Base-by-base conservation (phyloP, 108 stramenopile species). In the Nitzschia inconspicua region DNA sequence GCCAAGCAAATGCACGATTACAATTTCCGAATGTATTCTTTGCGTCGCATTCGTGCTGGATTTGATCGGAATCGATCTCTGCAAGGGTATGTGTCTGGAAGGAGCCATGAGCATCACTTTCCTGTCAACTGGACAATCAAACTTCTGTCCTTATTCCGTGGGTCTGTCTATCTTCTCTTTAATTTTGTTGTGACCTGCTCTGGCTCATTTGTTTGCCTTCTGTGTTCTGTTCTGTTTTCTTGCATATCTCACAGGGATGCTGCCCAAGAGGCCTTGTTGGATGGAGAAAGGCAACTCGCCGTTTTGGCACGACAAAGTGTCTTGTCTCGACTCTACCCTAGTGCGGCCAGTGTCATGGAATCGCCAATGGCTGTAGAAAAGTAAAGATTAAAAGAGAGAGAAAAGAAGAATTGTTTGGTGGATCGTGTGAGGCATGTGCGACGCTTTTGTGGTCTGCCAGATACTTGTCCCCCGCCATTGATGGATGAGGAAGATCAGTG, bases 341-440 rank as follows among this genome's bases (percentile, higher is more conserved):
- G 81, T 69, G 79, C 73, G 27, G 29, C 47, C 9, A 88, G 84
- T 85, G 90, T 92, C 4, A 92, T 88, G 90, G 90, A 92, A 47
- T 63, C 39, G 24, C 32, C 46, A 16, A 60, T 40, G 26, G 42
- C n/a, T 47, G 47, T 23, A n/a, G n/a, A n/a, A n/a, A n/a, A n/a
- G n/a, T n/a, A n/a, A n/a, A n/a, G n/a, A n/a, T n/a, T n/a, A n/a
- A n/a, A n/a, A n/a, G n/a, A n/a, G n/a, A n/a, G n/a, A n/a, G n/a
- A n/a, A n/a, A n/a, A n/a, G n/a, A n/a, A n/a, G n/a, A n/a, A n/a
- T n/a, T n/a, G n/a, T n/a, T n/a, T n/a, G n/a, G n/a, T n/a, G n/a
- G n/a, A n/a, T n/a, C n/a, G n/a, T n/a, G n/a, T n/a, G n/a, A n/a
- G n/a, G n/a, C n/a, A n/a, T n/a, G n/a, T n/a, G n/a, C n/a, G n/a